These are phyloP conservation scores for Rubroshorea leprosula DNA, from an alignment of 345 rosid genomes.

Conservation along the genomic window DNA sequence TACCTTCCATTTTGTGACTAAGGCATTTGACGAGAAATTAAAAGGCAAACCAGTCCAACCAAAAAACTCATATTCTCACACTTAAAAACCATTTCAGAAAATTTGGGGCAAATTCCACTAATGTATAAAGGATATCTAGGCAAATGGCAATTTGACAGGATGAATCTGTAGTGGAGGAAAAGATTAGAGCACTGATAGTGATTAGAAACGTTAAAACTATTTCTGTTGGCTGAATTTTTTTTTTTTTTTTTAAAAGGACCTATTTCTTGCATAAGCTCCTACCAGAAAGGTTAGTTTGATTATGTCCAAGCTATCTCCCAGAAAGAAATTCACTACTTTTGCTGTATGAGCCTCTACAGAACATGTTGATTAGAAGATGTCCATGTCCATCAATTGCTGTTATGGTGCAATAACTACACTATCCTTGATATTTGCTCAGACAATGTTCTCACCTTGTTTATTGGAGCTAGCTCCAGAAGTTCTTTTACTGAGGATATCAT, in stretches of 20 bases:
- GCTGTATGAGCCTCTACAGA: slow-evolving; percentile 1
- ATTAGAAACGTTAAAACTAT: too few species aligned
- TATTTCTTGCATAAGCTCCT: too few species aligned
- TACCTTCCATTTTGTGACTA: not conserved
- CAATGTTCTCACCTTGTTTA: slow-evolving; percentile 60
- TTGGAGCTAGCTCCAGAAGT: slow-evolving; percentile 82
- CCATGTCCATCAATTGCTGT: not conserved
- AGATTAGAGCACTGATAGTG: not conserved
- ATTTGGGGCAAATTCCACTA: not conserved
- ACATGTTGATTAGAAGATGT: not conserved
- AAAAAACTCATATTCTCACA: not conserved
- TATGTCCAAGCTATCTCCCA: not conserved
- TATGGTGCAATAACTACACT: not conserved
- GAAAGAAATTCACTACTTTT: not conserved
- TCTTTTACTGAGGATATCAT: slow-evolving; percentile 86
- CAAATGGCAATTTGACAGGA: too few species aligned
- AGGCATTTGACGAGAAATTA: not conserved
- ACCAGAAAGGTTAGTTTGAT: not conserved
- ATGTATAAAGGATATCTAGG: not conserved
- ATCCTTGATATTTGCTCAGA: not conserved
- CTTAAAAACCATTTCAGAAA: not conserved
- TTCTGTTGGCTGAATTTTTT: too few species aligned
- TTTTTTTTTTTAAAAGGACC: too few species aligned
- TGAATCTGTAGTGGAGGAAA: too few species aligned
- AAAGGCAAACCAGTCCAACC: not conserved